Evolutionary conservation across 139 green algal genomes (phyloP), one percentile per base, ranked within the genome.

Genomic region (Haematococcus sp.): DNA sequence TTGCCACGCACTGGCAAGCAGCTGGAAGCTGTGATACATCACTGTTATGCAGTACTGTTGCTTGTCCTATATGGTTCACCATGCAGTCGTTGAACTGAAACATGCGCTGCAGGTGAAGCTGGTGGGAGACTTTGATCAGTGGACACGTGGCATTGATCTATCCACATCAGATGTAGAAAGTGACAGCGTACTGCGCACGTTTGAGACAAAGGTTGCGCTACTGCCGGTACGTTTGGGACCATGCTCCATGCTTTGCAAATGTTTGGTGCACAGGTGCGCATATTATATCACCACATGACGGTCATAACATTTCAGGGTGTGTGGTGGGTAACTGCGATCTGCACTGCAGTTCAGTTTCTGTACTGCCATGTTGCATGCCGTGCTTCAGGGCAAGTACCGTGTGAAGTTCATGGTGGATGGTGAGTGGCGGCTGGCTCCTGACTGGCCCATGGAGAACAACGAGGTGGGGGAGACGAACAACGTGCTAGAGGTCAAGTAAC

Each of bases 61-160:
- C n/a, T n/a, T n/a, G n/a, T n/a, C n/a, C n/a, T n/a, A n/a, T n/a
- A n/a, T n/a, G n/a, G n/a, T n/a, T n/a, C n/a, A n/a, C n/a, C n/a
- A n/a, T n/a, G n/a, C n/a, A n/a, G n/a, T n/a, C n/a, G n/a, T n/a
- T n/a, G n/a, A n/a, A n/a, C n/a, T n/a, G 66, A 27, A 55, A 23
- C 63, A 55, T 55, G 32, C 4, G 32, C 61, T 43, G 19, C 33
- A 63, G n/a, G 52, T 76, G 11, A 13, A 13, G 31, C 70, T 70
- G 70, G 25, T 40, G 35, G 87, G 87, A 0, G 68, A 82, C 44
- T 93, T 91, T 73, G 89, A 93, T 72, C 69, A 64, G 31, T 93
- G 89, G 89, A 90, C 84, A 0, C 73, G 75, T 25, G 89, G 89
- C 44, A 64, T 85, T 3, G 78, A 85, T 33, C 71, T 93, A 23